Evolutionary conservation across 2,329 filamentous ascomycete species (phyloP).

Genomic region (Diplodia mutila): DNA sequence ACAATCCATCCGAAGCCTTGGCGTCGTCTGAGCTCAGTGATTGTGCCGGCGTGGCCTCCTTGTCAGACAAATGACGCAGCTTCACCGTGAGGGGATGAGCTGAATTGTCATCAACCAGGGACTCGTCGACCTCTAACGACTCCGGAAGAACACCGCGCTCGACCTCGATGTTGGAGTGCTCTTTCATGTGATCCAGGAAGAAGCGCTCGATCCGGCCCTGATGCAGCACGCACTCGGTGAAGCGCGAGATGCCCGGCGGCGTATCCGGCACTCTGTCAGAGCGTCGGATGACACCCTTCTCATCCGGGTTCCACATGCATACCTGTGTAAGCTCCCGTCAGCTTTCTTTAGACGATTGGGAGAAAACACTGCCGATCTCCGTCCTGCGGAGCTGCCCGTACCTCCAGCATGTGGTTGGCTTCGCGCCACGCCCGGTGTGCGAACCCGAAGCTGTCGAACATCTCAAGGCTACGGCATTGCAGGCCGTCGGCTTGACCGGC

Average conservation of each 20-base stretch:
- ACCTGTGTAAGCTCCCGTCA: slow-evolving; percentile 32
- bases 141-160: slow-evolving; percentile 65
- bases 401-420: slow-evolving; percentile 70
- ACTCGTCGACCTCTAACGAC: slow-evolving; percentile 58
- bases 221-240: slow-evolving; percentile 69
- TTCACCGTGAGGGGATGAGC: slow-evolving; percentile 65
- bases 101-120: slow-evolving; percentile 52
- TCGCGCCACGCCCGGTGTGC: slow-evolving; percentile 67
- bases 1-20: slow-evolving; percentile 56
- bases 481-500: slow-evolving; percentile 49
- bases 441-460: slow-evolving; percentile 67
- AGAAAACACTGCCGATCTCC: too few species aligned
- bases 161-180: slow-evolving; percentile 56
- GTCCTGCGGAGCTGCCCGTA: slow-evolving; percentile 43
- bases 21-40: slow-evolving; percentile 32
- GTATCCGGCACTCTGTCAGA: slow-evolving; percentile 67
- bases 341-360: neutral
- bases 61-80: slow-evolving; percentile 60
- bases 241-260: slow-evolving; percentile 63
- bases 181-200: slow-evolving; percentile 64
- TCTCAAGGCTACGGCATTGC: slow-evolving; percentile 48
- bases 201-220: slow-evolving; percentile 72
- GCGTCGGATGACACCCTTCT: slow-evolving; percentile 60
- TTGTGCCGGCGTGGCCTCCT: slow-evolving; percentile 58
- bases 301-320: slow-evolving; percentile 62